Evolutionary conservation across 129 eudicot species (phyloP).

Genomic region (Flaveria sonorensis): DNA sequence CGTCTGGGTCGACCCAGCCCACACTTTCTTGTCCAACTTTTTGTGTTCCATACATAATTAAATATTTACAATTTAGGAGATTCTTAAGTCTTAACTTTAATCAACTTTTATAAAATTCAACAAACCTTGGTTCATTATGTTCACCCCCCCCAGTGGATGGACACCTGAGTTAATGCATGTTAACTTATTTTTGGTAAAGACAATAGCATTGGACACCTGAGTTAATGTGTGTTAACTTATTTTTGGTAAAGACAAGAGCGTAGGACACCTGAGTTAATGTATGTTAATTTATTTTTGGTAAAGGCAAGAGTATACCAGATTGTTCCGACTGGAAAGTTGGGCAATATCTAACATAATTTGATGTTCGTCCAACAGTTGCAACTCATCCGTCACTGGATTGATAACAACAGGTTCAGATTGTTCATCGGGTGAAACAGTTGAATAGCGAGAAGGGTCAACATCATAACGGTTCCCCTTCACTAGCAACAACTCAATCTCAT

Average conservation of each 20-base stretch:
- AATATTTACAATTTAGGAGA: too few relatives aligned
- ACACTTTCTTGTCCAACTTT: background rate
- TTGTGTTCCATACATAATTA: background rate
- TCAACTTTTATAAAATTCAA: too few relatives aligned
- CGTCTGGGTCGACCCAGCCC: background rate
- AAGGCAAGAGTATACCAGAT: constrained; percentile 49
- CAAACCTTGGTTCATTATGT: too few relatives aligned
- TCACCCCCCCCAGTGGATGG: too few relatives aligned
- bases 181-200: background rate
- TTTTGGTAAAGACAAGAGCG: constrained; percentile 3
- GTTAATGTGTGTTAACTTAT: background rate
- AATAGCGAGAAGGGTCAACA: constrained; percentile 19
- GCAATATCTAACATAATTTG: constrained; percentile 55
- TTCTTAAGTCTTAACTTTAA: too few relatives aligned
- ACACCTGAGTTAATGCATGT: background rate
- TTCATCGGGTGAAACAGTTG: constrained; percentile 22
- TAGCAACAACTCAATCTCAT: constrained; percentile 57
- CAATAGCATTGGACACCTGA: constrained; percentile 22
- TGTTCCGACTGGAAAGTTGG: constrained; percentile 38
- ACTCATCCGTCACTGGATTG: constrained; percentile 45
- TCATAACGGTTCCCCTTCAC: constrained; percentile 40
- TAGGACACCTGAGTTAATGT: constrained; percentile 17
- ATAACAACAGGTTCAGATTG: constrained; percentile 30
- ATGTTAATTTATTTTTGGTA: background rate
- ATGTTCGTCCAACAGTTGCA: constrained; percentile 53